Evolutionary conservation across 768 basidiomycete species (phyloP).

Genomic region (Phaffia australis): DNA sequence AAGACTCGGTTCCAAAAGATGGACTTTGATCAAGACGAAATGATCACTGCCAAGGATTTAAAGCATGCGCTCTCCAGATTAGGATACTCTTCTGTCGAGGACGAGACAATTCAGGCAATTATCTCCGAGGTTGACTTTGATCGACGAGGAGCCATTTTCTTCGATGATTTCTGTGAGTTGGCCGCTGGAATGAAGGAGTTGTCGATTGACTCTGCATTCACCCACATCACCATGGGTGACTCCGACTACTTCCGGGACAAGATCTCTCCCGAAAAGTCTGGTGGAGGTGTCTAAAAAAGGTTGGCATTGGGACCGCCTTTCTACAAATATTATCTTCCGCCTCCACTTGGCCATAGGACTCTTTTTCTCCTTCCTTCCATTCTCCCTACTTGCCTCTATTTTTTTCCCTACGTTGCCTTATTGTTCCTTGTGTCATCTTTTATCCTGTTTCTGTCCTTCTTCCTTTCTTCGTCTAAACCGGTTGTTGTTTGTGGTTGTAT

Average conservation of each 20-base stretch:
- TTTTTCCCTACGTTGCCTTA: not conserved
- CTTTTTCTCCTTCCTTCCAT: not conserved
- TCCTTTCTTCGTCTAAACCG: too few relatives aligned
- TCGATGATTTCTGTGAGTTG: slow-evolving; percentile 69
- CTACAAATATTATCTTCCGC: not conserved
- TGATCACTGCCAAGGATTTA: slow-evolving; percentile 35
- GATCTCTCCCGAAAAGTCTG: not conserved
- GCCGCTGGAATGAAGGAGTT: slow-evolving; percentile 42
- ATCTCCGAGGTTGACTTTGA: slow-evolving; percentile 40
- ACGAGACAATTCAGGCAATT: slow-evolving; percentile 35
- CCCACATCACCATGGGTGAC: slow-evolving; percentile 19
- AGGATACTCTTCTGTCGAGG: slow-evolving; percentile 47
- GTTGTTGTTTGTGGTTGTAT: too few relatives aligned
- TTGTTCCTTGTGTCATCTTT: too few relatives aligned
- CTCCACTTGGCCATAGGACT: not conserved
- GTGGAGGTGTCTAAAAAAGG: too few relatives aligned
- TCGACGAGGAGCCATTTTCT: slow-evolving; percentile 49
- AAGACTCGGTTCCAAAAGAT: slow-evolving; percentile 35
- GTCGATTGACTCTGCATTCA: slow-evolving; percentile 32
- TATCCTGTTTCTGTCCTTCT: too few relatives aligned
- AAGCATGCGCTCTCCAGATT: slow-evolving; percentile 43
- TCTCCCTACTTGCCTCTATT: not conserved
- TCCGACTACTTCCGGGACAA: not conserved
- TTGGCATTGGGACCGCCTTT: too few relatives aligned
- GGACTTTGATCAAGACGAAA: slow-evolving; percentile 36